These are phyloP conservation scores for Lactarius trivialis DNA, from an alignment of 768 basidiomycete species.

Conservation along the genomic window DNA sequence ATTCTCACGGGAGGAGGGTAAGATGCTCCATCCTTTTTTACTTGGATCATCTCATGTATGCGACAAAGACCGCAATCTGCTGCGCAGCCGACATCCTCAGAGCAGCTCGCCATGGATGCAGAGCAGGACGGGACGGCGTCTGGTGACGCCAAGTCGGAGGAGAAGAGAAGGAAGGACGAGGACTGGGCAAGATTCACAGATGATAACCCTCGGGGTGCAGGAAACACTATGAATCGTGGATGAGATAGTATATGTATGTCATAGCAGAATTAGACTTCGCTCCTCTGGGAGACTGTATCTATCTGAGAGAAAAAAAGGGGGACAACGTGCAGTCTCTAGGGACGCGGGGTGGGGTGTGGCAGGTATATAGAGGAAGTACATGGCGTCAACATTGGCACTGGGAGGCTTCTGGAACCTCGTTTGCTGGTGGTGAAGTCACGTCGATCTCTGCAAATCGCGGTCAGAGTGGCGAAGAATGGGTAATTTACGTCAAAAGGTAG, in stretches of 20 bases:
- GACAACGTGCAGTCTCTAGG: slow-evolving; percentile 12
- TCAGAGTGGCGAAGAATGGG: background rate
- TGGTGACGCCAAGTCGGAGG: slow-evolving; percentile 64
- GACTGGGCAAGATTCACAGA: slow-evolving; percentile 90
- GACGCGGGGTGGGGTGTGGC: slow-evolving; percentile 19
- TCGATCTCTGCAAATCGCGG: slow-evolving; percentile 65
- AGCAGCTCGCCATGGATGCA: slow-evolving; percentile 69
- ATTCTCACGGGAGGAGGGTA: slow-evolving; percentile 86
- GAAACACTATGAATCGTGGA: slow-evolving; percentile 95
- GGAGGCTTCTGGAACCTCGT: slow-evolving; percentile 79
- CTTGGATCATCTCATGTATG: background rate
- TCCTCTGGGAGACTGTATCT: slow-evolving; percentile 1
- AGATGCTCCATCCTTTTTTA: slow-evolving; percentile 27
- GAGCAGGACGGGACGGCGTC: slow-evolving; percentile 76
- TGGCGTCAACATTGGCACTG: slow-evolving; percentile 67
- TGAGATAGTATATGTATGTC: slow-evolving; percentile 31
- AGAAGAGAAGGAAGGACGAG: slow-evolving; percentile 79
- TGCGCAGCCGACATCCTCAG: slow-evolving; percentile 60
- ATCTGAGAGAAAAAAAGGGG: background rate
- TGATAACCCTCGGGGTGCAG: slow-evolving; percentile 80
- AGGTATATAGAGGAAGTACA: slow-evolving; percentile 26
- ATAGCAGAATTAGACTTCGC: slow-evolving; percentile 12
- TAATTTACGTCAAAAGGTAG: background rate
- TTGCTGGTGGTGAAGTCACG: slow-evolving; percentile 64
- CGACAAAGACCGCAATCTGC: slow-evolving; percentile 27